A percentile compares a stretch with the other conserved stretches of the same genome.
These are phyloP conservation scores for Aspergillus indologenus DNA, from an alignment of 495 filamentous ascomycete species.

Conservation along the genomic window DNA sequence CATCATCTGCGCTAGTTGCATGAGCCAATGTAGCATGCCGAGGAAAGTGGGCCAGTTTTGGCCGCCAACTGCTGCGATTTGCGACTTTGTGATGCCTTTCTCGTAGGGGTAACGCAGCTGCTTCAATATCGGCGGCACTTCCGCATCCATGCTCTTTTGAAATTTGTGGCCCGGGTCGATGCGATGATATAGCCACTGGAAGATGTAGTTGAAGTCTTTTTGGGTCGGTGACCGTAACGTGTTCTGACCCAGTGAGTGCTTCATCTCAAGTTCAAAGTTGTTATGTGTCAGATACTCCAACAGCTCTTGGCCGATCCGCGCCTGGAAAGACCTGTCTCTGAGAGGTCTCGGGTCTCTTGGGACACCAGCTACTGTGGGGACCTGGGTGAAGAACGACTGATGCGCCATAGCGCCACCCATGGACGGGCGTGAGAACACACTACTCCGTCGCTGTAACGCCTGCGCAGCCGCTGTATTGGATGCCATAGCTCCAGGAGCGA, in stretches of 20 bases:
- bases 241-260: conserved; percentile 81
- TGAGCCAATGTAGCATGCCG: conserved; percentile 96
- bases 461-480: conserved; percentile 44
- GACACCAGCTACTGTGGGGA: conserved; percentile 70
- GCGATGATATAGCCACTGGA: conserved; percentile 94
- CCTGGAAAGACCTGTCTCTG: conserved; percentile 73
- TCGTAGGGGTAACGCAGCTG: conserved; percentile 93
- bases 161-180: conserved; percentile 93
- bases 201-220: conserved; percentile 95
- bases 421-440: conserved; percentile 72
- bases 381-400: conserved; percentile 90
- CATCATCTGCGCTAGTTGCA: conserved; percentile 92
- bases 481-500: conserved; percentile 58
- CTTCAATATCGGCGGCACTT: conserved; percentile 86
- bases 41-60: conserved; percentile 95
- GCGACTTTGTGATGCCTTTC: conserved; percentile 88
- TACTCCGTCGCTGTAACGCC: conserved; percentile 70
- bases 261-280: conserved; percentile 97
- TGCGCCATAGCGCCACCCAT: conserved; percentile 60
- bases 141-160: conserved; percentile 86
- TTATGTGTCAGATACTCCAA: conserved; percentile 85
- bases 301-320: conserved; percentile 80
- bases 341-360: conserved; percentile 88
- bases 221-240: conserved; percentile 90
- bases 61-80: conserved; percentile 89